These are phyloP conservation scores for Lignosus rhinocerotis DNA, from an alignment of 1,284 basidiomycete species.

Conservation along the genomic window DNA sequence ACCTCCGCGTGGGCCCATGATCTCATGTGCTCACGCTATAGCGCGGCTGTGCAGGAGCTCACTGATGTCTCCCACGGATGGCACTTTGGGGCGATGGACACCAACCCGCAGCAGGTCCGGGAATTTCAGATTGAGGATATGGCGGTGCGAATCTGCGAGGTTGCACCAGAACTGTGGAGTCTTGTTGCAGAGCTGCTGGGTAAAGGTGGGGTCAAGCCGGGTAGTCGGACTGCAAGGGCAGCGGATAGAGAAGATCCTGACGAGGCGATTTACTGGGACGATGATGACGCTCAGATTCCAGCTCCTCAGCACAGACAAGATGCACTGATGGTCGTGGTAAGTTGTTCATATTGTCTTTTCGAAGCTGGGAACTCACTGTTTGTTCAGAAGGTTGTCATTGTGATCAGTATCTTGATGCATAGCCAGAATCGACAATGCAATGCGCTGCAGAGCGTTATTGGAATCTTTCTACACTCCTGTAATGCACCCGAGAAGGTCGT, in stretches of 20 bases:
- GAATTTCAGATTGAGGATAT: conserved; percentile 7
- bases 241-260: no score
- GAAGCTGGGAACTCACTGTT: not conserved
- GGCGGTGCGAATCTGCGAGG: not conserved
- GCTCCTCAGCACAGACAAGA: no score
- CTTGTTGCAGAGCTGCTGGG: not conserved
- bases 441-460: conserved; percentile 7
- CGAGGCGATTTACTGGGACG: not conserved
- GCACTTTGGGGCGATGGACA: not conserved
- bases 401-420: conserved; percentile 10
- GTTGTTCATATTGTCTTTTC: not conserved
- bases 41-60: not conserved
- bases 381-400: conserved; percentile 3
- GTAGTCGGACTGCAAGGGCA: no score
- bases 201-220: not conserved
- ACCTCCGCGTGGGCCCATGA: not conserved
- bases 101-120: not conserved
- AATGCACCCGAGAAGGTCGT: conserved; percentile 15
- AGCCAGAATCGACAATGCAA: conserved; percentile 16
- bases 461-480: conserved; percentile 16
- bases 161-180: not conserved
- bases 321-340: no score
- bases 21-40: not conserved
- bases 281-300: not conserved
- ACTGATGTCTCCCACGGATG: not conserved